These are phyloP conservation scores for Plectosphaerella cucumerina DNA, from an alignment of 2,329 filamentous ascomycete genomes.

Conservation along the genomic window DNA sequence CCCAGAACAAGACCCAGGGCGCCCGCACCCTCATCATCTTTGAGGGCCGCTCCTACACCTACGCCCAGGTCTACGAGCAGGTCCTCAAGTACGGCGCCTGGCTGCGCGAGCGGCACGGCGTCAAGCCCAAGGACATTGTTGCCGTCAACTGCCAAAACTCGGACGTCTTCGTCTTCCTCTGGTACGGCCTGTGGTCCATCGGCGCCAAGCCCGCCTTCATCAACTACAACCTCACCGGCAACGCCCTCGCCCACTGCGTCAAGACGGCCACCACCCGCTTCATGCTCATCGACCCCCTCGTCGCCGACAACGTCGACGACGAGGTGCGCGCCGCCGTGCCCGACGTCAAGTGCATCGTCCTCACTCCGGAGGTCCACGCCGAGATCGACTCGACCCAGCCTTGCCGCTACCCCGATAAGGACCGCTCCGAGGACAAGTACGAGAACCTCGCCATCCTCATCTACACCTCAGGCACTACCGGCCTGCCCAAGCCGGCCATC, in stretches of 20 bases:
- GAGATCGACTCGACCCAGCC: constrained; percentile 48
- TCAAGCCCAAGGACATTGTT: constrained; percentile 71
- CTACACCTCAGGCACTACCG: constrained; percentile 83
- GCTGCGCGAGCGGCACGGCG: constrained; percentile 59
- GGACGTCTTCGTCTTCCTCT: constrained; percentile 70
- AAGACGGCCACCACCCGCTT: constrained; percentile 62
- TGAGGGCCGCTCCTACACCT: constrained; percentile 66
- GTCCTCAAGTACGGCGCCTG: constrained; percentile 71
- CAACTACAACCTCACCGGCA: constrained; percentile 77
- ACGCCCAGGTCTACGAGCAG: constrained; percentile 68
- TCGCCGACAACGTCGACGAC: constrained; percentile 52
- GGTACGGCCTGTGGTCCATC: constrained; percentile 76
- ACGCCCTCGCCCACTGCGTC: constrained; percentile 71
- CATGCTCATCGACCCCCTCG: constrained; percentile 62
- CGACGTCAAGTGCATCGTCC: constrained; percentile 54
- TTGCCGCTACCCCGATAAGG: constrained; percentile 53
- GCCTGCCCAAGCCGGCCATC: constrained; percentile 75
- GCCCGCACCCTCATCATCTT: constrained; percentile 61
- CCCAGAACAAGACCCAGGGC: constrained; percentile 46
- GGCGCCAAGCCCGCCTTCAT: constrained; percentile 81
- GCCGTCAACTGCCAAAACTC: constrained; percentile 80
- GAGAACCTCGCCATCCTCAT: constrained; percentile 69
- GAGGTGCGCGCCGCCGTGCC: constrained; percentile 48
- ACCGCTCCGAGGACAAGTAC: constrained; percentile 44
- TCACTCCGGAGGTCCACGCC: constrained; percentile 54